Conservation (phyloP, 805 yeast genomes). For the Scheffersomyces lignosus region DNA sequence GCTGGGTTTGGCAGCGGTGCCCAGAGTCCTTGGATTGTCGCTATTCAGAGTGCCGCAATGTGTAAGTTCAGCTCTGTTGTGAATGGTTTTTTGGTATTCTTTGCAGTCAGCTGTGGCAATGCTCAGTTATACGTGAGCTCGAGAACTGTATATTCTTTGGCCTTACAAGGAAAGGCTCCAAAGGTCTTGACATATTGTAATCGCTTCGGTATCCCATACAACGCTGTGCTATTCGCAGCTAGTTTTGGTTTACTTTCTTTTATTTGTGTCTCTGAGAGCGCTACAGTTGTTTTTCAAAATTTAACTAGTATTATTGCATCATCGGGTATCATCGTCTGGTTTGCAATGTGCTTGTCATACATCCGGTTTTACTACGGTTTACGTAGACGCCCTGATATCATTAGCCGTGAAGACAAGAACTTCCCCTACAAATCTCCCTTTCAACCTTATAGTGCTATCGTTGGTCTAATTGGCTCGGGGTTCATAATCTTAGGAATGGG, state of each 20-base stretch:
- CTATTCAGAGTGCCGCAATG: conserved; percentile 38
- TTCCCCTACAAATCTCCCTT: conserved; percentile 71
- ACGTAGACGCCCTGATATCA: conserved; percentile 60
- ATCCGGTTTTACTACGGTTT: conserved; percentile 65
- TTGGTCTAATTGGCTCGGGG: conserved; percentile 58
- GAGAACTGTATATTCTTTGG: conserved; percentile 41
- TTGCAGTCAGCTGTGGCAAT: conserved; percentile 46
- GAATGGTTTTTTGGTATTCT: conserved; percentile 48
- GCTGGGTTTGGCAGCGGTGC: conserved; percentile 41
- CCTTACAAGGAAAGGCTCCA: conserved; percentile 60
- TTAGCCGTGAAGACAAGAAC: conserved; percentile 58
- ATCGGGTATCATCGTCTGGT: conserved; percentile 79
- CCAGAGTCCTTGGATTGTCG: conserved; percentile 48
- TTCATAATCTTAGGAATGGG: conserved; percentile 59
- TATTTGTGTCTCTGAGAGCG: conserved; percentile 55
- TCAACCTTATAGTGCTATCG: conserved; percentile 67
- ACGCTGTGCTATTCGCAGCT: conserved; percentile 65
- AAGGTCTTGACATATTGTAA: conserved; percentile 58
- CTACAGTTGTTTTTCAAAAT: conserved; percentile 65
- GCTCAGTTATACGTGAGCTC: conserved; percentile 46
- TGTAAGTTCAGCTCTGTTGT: conserved; percentile 37
- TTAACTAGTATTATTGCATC: conserved; percentile 69
- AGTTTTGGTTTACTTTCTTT: conserved; percentile 60
- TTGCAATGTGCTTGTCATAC: conserved; percentile 65
- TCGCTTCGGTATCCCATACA: conserved; percentile 68